These are phyloP conservation scores for Trichosporon inkin DNA, from an alignment of 1,284 basidiomycete species.

Conservation along the genomic window DNA sequence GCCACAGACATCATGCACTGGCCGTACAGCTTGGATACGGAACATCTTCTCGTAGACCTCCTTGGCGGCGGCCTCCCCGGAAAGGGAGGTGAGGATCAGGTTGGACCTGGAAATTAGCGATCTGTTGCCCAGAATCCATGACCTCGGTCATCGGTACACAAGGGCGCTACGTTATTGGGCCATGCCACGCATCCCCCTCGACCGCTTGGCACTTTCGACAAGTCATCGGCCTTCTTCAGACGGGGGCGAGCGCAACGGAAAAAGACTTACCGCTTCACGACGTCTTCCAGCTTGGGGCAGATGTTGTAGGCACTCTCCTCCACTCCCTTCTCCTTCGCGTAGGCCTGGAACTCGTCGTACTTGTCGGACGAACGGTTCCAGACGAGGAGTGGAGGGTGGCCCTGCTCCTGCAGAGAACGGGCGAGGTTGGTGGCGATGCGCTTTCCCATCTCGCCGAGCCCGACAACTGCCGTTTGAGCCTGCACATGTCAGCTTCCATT, in stretches of 20 bases:
- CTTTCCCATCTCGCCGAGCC: slow-evolving; percentile 50
- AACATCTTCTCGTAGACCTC: slow-evolving; percentile 63
- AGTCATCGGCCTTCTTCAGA: no score
- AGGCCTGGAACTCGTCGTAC: slow-evolving; percentile 38
- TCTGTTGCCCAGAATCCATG: neutral
- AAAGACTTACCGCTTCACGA: slow-evolving; percentile 40
- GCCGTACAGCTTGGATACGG: slow-evolving; percentile 56
- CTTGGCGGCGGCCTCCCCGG: slow-evolving; percentile 68
- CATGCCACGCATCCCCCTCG: neutral
- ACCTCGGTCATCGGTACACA: neutral
- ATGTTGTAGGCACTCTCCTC: slow-evolving; percentile 36
- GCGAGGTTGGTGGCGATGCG: slow-evolving; percentile 50
- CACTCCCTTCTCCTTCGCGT: slow-evolving; percentile 32
- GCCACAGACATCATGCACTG: neutral
- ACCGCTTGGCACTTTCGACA: no score
- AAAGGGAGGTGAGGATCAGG: slow-evolving; percentile 72
- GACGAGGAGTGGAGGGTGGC: slow-evolving; percentile 45
- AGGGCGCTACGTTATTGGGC: neutral
- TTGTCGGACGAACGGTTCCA: slow-evolving; percentile 46
- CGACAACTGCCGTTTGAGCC: slow-evolving; percentile 46
- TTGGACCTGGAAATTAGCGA: slow-evolving; percentile 57
- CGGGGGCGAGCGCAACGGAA: neutral
- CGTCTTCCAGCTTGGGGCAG: slow-evolving; percentile 38
- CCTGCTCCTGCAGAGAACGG: slow-evolving; percentile 21
- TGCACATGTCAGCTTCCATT: slow-evolving; percentile 1